These are phyloP conservation scores for Mrakia hoshinonis DNA, from an alignment of 768 basidiomycete genomes.

Conservation along the genomic window DNA sequence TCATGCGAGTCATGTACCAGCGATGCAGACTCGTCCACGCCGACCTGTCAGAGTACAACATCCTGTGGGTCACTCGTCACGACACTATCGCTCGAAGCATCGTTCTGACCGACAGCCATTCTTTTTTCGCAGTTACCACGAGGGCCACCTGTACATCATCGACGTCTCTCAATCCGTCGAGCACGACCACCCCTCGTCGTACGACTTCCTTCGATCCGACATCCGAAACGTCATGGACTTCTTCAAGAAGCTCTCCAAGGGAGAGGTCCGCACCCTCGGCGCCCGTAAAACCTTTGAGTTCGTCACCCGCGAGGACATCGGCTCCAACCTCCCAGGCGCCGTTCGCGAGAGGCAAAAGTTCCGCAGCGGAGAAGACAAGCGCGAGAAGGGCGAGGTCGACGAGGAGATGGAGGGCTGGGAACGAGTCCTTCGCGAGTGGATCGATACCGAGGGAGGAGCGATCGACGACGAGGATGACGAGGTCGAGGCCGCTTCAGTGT, in stretches of 20 bases:
- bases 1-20: constrained; percentile 75
- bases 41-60: constrained; percentile 96
- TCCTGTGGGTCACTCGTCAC: constrained; percentile 53
- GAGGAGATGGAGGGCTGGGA: constrained; percentile 21
- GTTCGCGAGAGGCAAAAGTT: constrained; percentile 32
- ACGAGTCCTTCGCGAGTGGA: constrained; percentile 9
- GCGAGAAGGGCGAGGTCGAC: constrained; percentile 30
- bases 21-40: constrained; percentile 91
- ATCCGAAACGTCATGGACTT: constrained; percentile 89
- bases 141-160: constrained; percentile 74
- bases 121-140: constrained; percentile 39
- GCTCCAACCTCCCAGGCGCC: constrained; percentile 33
- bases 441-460: constrained; percentile 18
- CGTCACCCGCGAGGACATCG: constrained; percentile 52
- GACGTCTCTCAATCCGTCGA: constrained; percentile 99
- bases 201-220: constrained; percentile 89
- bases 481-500: constrained; percentile 30
- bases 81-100: not conserved
- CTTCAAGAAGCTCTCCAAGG: constrained; percentile 54
- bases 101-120: too few relatives aligned
- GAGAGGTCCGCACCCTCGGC: constrained; percentile 65
- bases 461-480: constrained; percentile 33
- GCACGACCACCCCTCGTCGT: constrained; percentile 91
- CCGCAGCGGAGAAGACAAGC: constrained; percentile 32
- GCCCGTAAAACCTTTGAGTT: constrained; percentile 80